These are phyloP conservation scores for Buxus sempervirens DNA, from an alignment of 164 flowering plant genomes.

Conservation along the genomic window DNA sequence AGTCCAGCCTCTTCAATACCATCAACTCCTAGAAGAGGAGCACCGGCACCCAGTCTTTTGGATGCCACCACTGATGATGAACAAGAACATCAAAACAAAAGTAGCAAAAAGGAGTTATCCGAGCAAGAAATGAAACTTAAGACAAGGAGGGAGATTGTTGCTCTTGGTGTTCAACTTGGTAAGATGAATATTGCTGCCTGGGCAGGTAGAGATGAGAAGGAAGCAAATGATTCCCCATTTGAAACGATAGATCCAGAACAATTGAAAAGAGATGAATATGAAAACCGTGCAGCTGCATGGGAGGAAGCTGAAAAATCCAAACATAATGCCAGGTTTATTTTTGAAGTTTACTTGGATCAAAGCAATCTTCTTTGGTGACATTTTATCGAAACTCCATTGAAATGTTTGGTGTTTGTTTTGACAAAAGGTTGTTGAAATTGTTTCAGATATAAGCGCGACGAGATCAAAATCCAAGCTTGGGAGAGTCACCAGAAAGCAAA, in stretches of 20 bases:
- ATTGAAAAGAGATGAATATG: slow-evolving; percentile 42
- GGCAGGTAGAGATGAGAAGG: slow-evolving; percentile 83
- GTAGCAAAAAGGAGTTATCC: slow-evolving; percentile 43
- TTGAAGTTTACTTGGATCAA: not conserved
- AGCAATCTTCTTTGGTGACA: not conserved
- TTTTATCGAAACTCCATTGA: not conserved
- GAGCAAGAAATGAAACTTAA: slow-evolving; percentile 70
- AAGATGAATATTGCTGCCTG: slow-evolving; percentile 92
- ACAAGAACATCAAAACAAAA: slow-evolving; percentile 19
- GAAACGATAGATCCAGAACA: slow-evolving; percentile 34
- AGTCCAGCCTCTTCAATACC: slow-evolving; percentile 83
- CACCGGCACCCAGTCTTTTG: slow-evolving; percentile 46
- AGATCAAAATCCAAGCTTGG: slow-evolving; percentile 88
- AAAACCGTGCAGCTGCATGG: slow-evolving; percentile 82
- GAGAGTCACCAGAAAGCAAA: slow-evolving; percentile 75
- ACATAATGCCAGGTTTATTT: slow-evolving; percentile 67
- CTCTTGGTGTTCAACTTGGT: slow-evolving; percentile 88
- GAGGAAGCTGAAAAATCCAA: slow-evolving; percentile 87
- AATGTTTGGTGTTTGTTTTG: slow-evolving; percentile 6
- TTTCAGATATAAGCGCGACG: slow-evolving; percentile 73
- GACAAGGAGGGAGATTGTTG: slow-evolving; percentile 82
- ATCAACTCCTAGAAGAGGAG: slow-evolving; percentile 73
- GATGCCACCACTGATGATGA: slow-evolving; percentile 29
- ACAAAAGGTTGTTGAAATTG: not conserved
- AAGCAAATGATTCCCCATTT: slow-evolving; percentile 27